Evolutionary conservation across 208 protist genomes (phyloP), one percentile per base, ranked within the genome.

Genomic region (Wallacemonas sp.): DNA sequence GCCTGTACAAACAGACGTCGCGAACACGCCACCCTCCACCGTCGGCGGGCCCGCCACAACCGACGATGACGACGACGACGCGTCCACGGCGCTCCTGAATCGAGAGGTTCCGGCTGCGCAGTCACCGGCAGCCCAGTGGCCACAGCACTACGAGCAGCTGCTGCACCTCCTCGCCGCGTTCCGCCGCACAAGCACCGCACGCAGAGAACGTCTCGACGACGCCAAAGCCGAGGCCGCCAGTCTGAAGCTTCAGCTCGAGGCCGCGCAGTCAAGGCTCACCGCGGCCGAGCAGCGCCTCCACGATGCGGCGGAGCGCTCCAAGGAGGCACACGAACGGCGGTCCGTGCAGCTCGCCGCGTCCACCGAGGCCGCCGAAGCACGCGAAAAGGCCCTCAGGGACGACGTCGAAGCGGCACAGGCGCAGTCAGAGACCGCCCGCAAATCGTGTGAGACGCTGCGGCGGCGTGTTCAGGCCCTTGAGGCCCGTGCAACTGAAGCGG

Each of bases 91-190:
- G n/a, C n/a, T n/a, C n/a, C n/a, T n/a, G n/a, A n/a, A n/a, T n/a
- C n/a, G n/a, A n/a, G n/a, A n/a, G n/a, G n/a, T n/a, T n/a, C n/a
- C n/a, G n/a, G n/a, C n/a, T n/a, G n/a, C n/a, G n/a, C n/a, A n/a
- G n/a, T n/a, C n/a, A n/a, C n/a, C n/a, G n/a, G n/a, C n/a, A n/a
- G 11, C 47, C 16, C 9, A 30, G 47, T 55, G 47, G 47, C 47
- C 23, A 19, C 57, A 32, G 5, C 57, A 52, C 38, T 46, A 52
- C 30, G 36, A 63, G 39, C 57, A 63, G 39, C 57, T 63, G 6
- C 26, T 49, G 38, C 33, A 17, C 4, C 36, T 63, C 2, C 29
- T 46, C 17, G 23, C 57, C 12, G 14, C 11, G 21, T 6, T 63
- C 4, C 57, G 57, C 12, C 39, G n/a, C 38, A 32, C 39, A 4